Percentiles rank a stretch among this genome's conserved stretches.
Conservation (phyloP, 1,139 yeast species). For the Candida smagusa region DNA sequence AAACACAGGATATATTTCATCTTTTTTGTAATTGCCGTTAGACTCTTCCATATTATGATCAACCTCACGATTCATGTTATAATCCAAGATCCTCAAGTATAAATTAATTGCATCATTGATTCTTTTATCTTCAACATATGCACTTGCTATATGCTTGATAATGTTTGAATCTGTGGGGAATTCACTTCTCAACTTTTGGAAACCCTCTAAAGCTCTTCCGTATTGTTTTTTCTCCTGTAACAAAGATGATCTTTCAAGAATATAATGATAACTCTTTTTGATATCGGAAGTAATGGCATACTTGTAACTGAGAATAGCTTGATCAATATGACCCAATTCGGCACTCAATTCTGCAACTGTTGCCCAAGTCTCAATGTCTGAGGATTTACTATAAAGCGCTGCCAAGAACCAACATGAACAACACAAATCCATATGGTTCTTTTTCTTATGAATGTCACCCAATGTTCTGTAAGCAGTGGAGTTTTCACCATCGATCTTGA, state of each 20-base stretch:
- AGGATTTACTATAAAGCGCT: constrained; percentile 71
- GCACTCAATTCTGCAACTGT: constrained; percentile 74
- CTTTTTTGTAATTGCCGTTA: not conserved
- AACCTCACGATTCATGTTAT: constrained; percentile 39
- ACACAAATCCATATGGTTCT: constrained; percentile 67
- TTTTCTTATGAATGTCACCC: constrained; percentile 76
- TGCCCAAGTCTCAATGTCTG: constrained; percentile 77
- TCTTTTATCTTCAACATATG: constrained; percentile 73
- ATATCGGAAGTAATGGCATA: constrained; percentile 62
- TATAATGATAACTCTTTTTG: constrained; percentile 49
- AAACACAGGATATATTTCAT: constrained; percentile 42
- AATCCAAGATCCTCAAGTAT: constrained; percentile 64
- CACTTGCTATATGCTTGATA: constrained; percentile 70
- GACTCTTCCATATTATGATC: not conserved
- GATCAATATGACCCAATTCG: constrained; percentile 69
- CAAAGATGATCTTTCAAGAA: constrained; percentile 61
- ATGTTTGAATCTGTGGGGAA: constrained; percentile 64
- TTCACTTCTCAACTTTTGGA: constrained; percentile 57
- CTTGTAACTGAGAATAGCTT: constrained; percentile 80
- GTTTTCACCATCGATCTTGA: constrained; percentile 72
- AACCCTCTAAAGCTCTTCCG: constrained; percentile 73
- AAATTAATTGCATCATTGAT: constrained; percentile 77
- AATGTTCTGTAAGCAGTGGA: constrained; percentile 81
- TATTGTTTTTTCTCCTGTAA: constrained; percentile 63
- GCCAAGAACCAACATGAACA: constrained; percentile 82